A percentile compares a stretch with the other conserved stretches of the same genome.
Evolutionary conservation across 345 rosid species (phyloP).

Genomic region (Eucalyptus globulus): DNA sequence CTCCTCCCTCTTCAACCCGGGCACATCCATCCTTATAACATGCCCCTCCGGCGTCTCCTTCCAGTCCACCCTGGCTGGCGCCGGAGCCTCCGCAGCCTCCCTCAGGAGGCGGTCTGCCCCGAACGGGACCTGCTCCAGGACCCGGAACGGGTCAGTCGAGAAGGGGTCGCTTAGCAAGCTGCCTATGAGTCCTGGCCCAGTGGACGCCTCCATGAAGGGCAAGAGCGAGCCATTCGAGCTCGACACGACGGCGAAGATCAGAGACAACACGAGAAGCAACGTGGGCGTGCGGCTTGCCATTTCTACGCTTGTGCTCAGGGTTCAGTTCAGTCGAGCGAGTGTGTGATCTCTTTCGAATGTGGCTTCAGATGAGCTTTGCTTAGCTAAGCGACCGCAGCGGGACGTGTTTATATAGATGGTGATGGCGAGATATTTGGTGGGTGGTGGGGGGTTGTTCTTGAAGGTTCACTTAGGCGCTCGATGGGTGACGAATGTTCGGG

Average conservation of each 20-base stretch:
- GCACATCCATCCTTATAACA: constrained; percentile 50
- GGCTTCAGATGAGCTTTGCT: neutral
- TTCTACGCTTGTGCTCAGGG: neutral
- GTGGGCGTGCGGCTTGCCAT: neutral
- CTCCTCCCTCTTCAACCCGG: constrained; percentile 68
- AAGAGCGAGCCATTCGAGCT: neutral
- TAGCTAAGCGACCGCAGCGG: rapidly evolving
- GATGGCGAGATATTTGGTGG: neutral
- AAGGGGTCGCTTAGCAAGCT: constrained; percentile 5
- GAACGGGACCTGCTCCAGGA: constrained; percentile 57
- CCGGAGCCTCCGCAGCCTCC: constrained; percentile 23
- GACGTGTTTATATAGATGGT: neutral
- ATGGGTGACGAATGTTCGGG: neutral
- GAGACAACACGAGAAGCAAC: neutral
- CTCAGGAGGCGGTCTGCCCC: constrained; percentile 11
- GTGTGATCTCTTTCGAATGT: neutral
- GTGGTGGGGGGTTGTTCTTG: neutral
- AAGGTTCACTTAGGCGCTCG: neutral
- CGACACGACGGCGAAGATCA: neutral
- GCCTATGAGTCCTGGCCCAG: neutral
- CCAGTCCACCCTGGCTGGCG: constrained; percentile 75
- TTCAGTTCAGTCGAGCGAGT: neutral
- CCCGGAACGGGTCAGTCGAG: constrained; percentile 47
- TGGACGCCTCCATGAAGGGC: neutral
- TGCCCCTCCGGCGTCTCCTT: constrained; percentile 74